These are phyloP conservation scores for Lenwebbia sp. DNA, from an alignment of 345 rosid species.

Conservation along the genomic window DNA sequence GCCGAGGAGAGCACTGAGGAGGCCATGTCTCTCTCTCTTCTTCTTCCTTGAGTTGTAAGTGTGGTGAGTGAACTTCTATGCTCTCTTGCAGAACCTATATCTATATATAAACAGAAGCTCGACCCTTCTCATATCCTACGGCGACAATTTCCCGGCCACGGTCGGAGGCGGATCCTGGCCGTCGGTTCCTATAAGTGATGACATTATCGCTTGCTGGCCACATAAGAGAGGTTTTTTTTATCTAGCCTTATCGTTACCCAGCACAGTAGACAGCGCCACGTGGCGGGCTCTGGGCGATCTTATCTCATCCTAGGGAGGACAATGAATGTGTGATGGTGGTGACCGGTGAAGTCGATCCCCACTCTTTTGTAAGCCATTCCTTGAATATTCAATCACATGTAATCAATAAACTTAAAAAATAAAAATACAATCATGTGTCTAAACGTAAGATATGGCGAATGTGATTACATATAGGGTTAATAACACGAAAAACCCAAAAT, in stretches of 20 bases:
- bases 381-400: background rate
- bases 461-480: too few relatives aligned
- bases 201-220: background rate
- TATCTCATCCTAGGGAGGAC: conserved; percentile 2
- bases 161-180: background rate
- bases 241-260: conserved; percentile 6
- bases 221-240: background rate
- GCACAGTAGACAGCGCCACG: background rate
- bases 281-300: background rate
- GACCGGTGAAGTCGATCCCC: background rate
- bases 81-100: background rate
- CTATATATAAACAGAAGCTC: background rate
- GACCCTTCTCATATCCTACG: background rate
- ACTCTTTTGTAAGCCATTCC: background rate
- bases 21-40: conserved; percentile 11
- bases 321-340: conserved; percentile 1
- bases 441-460: too few relatives aligned
- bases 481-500: too few relatives aligned
- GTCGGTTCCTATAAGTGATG: background rate
- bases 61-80: background rate
- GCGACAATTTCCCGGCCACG: background rate
- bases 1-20: conserved; percentile 17
- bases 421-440: background rate
- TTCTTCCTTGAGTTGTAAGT: background rate
- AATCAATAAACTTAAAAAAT: background rate